These are phyloP conservation scores for Cercospora canescens DNA, from an alignment of 2,329 filamentous ascomycete genomes.

Conservation along the genomic window DNA sequence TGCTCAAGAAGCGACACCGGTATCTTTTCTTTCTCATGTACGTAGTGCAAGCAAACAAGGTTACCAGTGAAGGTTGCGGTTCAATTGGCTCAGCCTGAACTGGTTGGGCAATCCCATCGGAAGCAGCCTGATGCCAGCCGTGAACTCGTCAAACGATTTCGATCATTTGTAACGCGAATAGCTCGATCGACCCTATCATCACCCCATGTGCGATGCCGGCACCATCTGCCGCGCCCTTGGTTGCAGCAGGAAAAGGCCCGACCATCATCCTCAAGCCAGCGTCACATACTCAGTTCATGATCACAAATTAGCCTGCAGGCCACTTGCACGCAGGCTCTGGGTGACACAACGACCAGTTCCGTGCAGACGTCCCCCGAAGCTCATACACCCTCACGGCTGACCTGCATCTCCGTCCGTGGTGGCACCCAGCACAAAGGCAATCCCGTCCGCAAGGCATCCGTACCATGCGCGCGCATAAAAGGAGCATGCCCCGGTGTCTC, in stretches of 20 bases:
- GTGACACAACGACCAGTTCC: neutral
- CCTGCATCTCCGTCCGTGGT: neutral
- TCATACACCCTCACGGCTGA: neutral
- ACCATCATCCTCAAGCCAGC: no score
- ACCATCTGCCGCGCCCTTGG: no score
- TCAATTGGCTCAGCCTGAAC: neutral
- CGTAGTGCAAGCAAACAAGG: neutral
- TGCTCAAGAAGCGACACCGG: neutral
- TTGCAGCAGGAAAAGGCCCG: no score
- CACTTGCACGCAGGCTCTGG: neutral
- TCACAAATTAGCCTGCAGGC: no score
- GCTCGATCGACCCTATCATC: neutral
- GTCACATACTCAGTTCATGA: no score
- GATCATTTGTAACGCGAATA: neutral
- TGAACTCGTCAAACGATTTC: neutral
- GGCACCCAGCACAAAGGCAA: neutral
- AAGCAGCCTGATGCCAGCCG: neutral
- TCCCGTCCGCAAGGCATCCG: neutral
- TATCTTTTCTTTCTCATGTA: neutral
- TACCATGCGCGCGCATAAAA: neutral
- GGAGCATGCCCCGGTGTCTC: neutral
- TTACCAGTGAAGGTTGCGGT: neutral
- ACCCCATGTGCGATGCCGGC: no score
- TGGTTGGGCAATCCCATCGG: neutral
- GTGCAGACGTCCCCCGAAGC: neutral